These are phyloP conservation scores for Sclerotinia nivalis DNA, from an alignment of 2,329 filamentous ascomycete species.

Conservation along the genomic window DNA sequence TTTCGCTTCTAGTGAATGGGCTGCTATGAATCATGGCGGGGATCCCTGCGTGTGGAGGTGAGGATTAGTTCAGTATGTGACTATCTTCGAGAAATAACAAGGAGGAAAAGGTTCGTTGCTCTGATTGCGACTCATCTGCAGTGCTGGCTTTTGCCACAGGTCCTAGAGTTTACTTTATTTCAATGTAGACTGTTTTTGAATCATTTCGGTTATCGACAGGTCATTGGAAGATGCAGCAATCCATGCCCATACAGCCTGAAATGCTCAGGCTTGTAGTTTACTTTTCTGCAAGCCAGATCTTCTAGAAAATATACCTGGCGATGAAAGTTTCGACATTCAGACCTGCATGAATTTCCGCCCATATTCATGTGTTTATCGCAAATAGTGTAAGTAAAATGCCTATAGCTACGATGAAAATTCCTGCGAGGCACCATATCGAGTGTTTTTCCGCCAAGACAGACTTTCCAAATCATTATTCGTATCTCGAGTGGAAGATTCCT, in stretches of 20 bases:
- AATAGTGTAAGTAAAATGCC: no score
- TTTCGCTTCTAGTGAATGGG: conserved; percentile 43
- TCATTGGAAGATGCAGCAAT: no score
- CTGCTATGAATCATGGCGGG: conserved; percentile 41
- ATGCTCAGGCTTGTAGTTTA: no score
- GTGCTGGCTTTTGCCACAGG: background rate
- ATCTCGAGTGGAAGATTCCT: no score
- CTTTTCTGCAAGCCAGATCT: no score
- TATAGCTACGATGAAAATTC: no score
- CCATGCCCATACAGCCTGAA: no score
- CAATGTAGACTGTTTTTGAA: conserved; percentile 51
- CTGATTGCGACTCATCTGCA: background rate
- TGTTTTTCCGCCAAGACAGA: no score
- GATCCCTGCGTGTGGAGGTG: conserved; percentile 50
- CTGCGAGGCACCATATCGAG: no score
- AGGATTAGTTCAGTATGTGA: conserved; percentile 43
- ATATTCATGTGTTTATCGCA: no score
- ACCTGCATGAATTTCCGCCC: no score
- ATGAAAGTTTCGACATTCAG: background rate
- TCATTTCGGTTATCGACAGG: conserved; percentile 47
- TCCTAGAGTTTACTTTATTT: conserved; percentile 47
- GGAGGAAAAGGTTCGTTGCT: conserved; percentile 40
- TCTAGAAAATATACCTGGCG: background rate
- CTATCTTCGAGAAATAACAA: conserved; percentile 47
- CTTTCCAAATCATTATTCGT: no score